These are phyloP conservation scores for Nematodospora valgi DNA, from an alignment of 805 yeast species.

Conservation along the genomic window DNA sequence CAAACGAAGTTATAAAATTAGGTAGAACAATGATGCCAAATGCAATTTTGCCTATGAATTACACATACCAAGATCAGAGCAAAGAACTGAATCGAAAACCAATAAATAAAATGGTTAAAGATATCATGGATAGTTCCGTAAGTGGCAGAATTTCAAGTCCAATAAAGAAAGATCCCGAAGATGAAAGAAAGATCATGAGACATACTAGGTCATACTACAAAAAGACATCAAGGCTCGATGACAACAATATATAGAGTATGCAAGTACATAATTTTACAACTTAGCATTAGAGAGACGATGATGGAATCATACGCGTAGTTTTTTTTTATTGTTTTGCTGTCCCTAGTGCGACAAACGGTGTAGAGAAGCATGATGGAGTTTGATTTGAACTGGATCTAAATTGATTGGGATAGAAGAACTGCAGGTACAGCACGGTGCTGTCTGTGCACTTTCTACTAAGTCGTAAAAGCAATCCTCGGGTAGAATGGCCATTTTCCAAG, in stretches of 20 bases:
- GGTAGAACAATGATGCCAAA: slow-evolving; percentile 64
- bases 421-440: too few species aligned
- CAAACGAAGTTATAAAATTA: slow-evolving; percentile 57
- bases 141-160: slow-evolving; percentile 14
- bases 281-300: too few species aligned
- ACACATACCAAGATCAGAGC: slow-evolving; percentile 25
- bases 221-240: slow-evolving; percentile 13
- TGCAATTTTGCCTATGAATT: slow-evolving; percentile 37
- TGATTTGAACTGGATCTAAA: too few species aligned
- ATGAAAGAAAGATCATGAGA: slow-evolving; percentile 25
- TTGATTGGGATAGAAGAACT: too few species aligned
- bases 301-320: too few species aligned
- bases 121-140: slow-evolving; percentile 17
- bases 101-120: slow-evolving; percentile 32
- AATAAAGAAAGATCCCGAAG: slow-evolving; percentile 24
- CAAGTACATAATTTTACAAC: too few species aligned
- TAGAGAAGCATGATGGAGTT: too few species aligned
- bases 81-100: slow-evolving; percentile 12
- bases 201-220: slow-evolving; percentile 39
- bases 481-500: too few species aligned
- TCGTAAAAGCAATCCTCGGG: too few species aligned
- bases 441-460: too few species aligned
- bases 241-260: background rate
- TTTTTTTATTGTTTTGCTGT: too few species aligned
- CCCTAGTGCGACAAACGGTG: too few species aligned